Percentiles rank a stretch among this genome's conserved stretches.
Conservation (phyloP, 257 asterid genomes). For the Nicotiana benthamiana region DNA sequence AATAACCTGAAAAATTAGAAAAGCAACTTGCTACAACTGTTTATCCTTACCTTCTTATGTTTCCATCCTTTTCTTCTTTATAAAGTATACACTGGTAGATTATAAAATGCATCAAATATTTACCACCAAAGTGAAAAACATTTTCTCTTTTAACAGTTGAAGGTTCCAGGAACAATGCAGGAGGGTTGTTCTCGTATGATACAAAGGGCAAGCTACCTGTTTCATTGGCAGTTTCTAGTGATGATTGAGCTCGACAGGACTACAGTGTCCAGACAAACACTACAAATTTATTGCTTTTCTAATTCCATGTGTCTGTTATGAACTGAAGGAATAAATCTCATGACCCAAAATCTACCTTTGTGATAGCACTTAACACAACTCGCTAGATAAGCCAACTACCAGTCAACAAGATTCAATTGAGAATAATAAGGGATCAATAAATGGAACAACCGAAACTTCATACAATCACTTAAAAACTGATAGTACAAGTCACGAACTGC, state of each 20-base stretch:
- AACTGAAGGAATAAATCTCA: not conserved
- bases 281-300: not conserved
- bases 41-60: not conserved
- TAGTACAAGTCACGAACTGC: no score
- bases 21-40: not conserved
- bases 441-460: no score
- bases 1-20: not conserved
- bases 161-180: not conserved
- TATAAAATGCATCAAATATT: not conserved
- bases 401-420: no score
- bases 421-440: no score
- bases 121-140: not conserved
- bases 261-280: not conserved
- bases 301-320: not conserved
- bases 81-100: not conserved
- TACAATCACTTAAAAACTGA: no score
- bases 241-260: not conserved
- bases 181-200: not conserved
- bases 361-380: no score
- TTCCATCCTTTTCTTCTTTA: not conserved
- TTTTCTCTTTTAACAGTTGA: not conserved
- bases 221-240: slow-evolving; percentile 4
- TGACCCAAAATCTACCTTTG: no score
- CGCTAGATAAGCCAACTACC: no score
- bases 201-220: not conserved